Evolutionary conservation across 768 basidiomycete species (phyloP), one percentile per base, ranked within the genome.

Genomic region (Lactarius hengduanensis): DNA sequence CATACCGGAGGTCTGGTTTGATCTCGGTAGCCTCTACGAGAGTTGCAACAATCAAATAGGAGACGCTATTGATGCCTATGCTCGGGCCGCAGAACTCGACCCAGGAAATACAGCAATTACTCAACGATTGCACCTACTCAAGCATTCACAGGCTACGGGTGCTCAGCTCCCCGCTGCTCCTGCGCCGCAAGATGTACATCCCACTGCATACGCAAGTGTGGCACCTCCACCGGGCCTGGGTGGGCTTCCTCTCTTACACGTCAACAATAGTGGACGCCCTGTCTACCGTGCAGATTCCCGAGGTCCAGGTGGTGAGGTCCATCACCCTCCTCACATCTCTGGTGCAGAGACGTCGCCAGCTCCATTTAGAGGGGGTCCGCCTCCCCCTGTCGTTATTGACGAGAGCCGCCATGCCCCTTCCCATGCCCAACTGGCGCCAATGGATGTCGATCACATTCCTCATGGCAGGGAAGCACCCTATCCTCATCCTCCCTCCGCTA

Each of bases 31-130:
- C 69, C 82, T 99, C 0, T 99, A 99, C 75, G 97, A 99, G 78
- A 92, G 90, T 70, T 99, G 96, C 82, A 98, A 98, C 80, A 98
- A 98, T 74, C 97, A 99, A 77, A 94, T 98, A 74, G 91, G 91
- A 43, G 97, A 99, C 76, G 97, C 97, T 36, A 98, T 98, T 74
- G 96, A 99, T 71, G 97, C 97, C 2, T 99, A 99, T 73, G 92
- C 93, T 13, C 86, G 96, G 41, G 97, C 96, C 0, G 88, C 89
- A 65, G 96, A 98, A 76, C 87, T 98, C 56, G 97, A 98, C 74
- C 94, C 96, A 0, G 78, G 76, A 64, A 98, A 98, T 73, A 78
- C 80, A 53, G 85, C 89, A 34, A 96, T 98, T 76, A 86, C 90
- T 34, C 88, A 91, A 68, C 85, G 96, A 1, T 78, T 98, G 20